Percentiles rank a stretch among this genome's conserved stretches.
Conservation (phyloP, 352 stramenopile species). For the Globisporangium canariense region DNA sequence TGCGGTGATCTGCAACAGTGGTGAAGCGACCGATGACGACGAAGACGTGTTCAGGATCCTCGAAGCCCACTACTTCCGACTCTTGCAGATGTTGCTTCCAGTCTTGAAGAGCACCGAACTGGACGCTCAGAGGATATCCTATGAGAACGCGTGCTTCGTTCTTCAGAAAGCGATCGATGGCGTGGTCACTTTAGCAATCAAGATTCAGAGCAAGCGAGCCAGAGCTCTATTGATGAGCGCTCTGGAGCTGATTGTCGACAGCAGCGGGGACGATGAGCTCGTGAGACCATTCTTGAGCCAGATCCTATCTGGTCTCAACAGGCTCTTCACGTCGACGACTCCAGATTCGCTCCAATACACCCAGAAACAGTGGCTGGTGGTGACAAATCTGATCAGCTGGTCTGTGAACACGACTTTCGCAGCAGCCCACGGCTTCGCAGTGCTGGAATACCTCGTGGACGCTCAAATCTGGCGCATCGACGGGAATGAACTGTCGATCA, state of each 20-base stretch:
- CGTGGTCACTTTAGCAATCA: conserved; percentile 44
- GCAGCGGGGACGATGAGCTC: conserved; percentile 56
- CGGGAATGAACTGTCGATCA: conserved; percentile 50
- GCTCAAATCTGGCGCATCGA: conserved; percentile 51
- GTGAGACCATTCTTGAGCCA: conserved; percentile 60
- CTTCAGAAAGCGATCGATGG: conserved; percentile 64
- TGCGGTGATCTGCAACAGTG: conserved; percentile 27
- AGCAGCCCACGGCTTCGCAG: conserved; percentile 50
- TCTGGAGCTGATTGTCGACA: conserved; percentile 51
- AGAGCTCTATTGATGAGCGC: conserved; percentile 38
- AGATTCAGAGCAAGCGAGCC: conserved; percentile 30
- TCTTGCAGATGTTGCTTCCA: conserved; percentile 41
- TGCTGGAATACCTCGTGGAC: conserved; percentile 59
- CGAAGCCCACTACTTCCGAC: conserved; percentile 45
- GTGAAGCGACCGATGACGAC: conserved; percentile 29
- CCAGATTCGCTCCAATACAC: conserved; percentile 32
- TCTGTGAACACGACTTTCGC: conserved; percentile 40
- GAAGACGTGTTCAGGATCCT: conserved; percentile 45
- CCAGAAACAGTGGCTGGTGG: conserved; percentile 55
- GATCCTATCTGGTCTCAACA: conserved; percentile 49
- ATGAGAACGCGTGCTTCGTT: conserved; percentile 59
- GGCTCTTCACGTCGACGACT: conserved; percentile 29
- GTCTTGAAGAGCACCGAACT: conserved; percentile 37
- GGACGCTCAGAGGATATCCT: conserved; percentile 40
- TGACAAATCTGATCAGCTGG: conserved; percentile 62